phyloP scores from a whole-genome alignment of 768 basidiomycete species.

The Pulveroboletus sp. region DNA sequence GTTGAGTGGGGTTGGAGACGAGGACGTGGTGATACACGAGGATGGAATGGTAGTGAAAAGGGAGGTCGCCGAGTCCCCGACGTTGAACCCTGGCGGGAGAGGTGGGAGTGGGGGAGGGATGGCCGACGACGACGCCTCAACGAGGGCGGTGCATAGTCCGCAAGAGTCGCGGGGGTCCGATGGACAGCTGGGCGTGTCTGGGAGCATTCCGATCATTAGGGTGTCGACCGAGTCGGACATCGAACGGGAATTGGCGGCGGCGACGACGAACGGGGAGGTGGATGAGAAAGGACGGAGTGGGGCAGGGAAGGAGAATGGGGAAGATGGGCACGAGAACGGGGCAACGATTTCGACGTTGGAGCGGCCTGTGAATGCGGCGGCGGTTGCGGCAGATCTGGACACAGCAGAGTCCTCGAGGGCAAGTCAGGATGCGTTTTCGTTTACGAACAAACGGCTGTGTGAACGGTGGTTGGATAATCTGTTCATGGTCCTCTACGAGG shows the following conservation, averaged over 20 bases:
- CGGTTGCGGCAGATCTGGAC: constrained; percentile 26
- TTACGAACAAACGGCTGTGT: constrained; percentile 94
- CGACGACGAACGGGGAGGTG: constrained; percentile 23
- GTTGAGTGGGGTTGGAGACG: constrained; percentile 16
- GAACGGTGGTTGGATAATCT: constrained; percentile 97
- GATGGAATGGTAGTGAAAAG: constrained; percentile 47
- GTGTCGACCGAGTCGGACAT: constrained; percentile 70
- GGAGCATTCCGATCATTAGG: constrained; percentile 63
- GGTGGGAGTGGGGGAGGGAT: background rate
- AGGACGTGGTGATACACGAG: constrained; percentile 53
- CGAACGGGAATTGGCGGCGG: constrained; percentile 36
- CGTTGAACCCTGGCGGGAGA: background rate
- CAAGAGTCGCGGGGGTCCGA: constrained; percentile 24
- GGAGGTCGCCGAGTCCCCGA: background rate
- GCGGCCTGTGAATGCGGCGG: constrained; percentile 42
- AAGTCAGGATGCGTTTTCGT: constrained; percentile 69
- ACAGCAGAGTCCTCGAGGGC: constrained; percentile 21
- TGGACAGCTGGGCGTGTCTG: constrained; percentile 14
- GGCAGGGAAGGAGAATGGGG: constrained; percentile 21
- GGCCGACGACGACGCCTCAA: constrained; percentile 68
- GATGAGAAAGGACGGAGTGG: background rate
- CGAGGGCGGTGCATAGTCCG: constrained; percentile 47
- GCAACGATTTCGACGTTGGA: constrained; percentile 32
- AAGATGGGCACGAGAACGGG: constrained; percentile 14
- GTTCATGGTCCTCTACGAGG: constrained; percentile 98